Conservation (phyloP, 2,329 filamentous ascomycete species). For the Dryadomyces quercivorus region DNA sequence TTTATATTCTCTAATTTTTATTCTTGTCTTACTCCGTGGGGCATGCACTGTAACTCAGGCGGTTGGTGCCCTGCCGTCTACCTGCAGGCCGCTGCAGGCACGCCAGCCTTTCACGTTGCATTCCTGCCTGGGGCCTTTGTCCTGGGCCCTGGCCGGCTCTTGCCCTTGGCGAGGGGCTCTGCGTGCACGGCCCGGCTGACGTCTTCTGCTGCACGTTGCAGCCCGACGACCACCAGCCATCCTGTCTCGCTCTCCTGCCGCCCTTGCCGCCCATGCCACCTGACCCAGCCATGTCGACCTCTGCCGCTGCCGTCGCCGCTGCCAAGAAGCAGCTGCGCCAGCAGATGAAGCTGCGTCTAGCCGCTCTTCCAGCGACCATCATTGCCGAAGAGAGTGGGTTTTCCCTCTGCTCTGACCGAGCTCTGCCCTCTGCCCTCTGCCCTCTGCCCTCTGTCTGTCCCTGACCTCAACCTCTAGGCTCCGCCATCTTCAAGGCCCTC, state of each 20-base stretch:
- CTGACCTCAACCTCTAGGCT: slow-evolving; percentile 35
- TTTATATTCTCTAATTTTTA: too few species aligned
- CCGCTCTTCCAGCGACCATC: slow-evolving; percentile 46
- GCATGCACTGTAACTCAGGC: too few species aligned
- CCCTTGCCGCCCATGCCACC: background rate
- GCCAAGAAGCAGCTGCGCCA: slow-evolving; percentile 68
- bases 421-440: too few species aligned
- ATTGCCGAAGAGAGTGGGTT: slow-evolving; percentile 60
- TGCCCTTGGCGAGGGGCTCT: too few species aligned
- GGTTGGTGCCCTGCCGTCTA: too few species aligned
- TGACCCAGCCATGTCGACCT: background rate
- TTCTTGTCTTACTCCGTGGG: too few species aligned
- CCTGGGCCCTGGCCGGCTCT: too few species aligned
- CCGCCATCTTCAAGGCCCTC: slow-evolving; percentile 50
- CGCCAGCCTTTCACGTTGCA: background rate
- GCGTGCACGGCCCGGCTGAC: background rate
- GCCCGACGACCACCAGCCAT: background rate
- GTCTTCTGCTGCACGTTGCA: background rate
- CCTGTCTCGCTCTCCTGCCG: background rate
- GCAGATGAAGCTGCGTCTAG: slow-evolving; percentile 55
- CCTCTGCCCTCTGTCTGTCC: too few species aligned
- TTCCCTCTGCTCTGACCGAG: too few species aligned
- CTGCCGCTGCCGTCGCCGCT: slow-evolving; percentile 44
- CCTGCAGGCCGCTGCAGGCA: background rate
- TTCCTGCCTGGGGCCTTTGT: background rate